Conservation (phyloP, 805 yeast genomes). For the Osmozyma mogii region DNA sequence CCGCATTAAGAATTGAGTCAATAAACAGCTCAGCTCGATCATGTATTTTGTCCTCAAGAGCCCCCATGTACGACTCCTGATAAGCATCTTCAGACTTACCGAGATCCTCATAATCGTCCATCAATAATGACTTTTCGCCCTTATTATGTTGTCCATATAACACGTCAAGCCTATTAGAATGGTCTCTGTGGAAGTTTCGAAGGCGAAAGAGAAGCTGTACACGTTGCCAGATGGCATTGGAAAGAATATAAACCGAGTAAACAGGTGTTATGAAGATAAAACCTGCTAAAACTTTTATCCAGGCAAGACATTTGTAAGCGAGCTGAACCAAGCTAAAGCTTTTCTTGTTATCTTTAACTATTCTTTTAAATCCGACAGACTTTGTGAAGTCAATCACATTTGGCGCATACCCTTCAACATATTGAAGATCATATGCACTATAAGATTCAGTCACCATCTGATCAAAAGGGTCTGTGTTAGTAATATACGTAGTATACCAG, state of each 20-base stretch:
- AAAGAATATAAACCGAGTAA: constrained; percentile 52
- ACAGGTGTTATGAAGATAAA: constrained; percentile 51
- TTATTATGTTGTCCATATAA: constrained; percentile 17
- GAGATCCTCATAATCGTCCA: background rate
- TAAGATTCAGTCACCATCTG: constrained; percentile 38
- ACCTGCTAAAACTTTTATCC: constrained; percentile 40
- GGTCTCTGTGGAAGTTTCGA: constrained; percentile 17
- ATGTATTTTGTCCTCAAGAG: constrained; percentile 14
- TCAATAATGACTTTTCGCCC: background rate
- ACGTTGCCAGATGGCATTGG: constrained; percentile 32
- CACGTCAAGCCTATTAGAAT: constrained; percentile 19
- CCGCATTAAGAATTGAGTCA: constrained; percentile 56
- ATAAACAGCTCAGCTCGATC: constrained; percentile 60
- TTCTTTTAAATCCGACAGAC: constrained; percentile 25
- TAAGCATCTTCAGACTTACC: constrained; percentile 2
- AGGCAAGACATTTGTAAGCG: constrained; percentile 21
- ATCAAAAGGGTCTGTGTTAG: constrained; percentile 51
- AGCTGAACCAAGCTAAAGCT: constrained; percentile 1
- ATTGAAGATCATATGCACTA: constrained; percentile 33
- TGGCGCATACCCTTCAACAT: constrained; percentile 47
- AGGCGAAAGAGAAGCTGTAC: constrained; percentile 23
- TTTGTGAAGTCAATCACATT: constrained; percentile 45
- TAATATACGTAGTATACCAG: constrained; percentile 77
- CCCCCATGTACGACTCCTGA: constrained; percentile 1
- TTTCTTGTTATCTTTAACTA: constrained; percentile 1